Evolutionary conservation across 345 rosid genomes (phyloP).

Genomic region (Eucalyptus tenuipes): DNA sequence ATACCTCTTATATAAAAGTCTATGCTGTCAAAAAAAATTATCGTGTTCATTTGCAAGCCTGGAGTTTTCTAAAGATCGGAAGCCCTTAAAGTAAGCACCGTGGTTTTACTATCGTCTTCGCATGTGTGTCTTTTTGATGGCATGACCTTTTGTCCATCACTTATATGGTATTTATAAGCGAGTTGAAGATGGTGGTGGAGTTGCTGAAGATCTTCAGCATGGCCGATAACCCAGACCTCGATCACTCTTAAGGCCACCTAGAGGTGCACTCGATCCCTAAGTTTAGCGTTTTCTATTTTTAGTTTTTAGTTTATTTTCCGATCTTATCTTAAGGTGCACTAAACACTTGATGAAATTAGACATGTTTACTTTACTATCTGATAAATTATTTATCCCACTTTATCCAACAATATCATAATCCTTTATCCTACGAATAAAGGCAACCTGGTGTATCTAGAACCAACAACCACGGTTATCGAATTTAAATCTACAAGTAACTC

Average conservation of each 20-base stretch:
- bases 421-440: rapidly evolving
- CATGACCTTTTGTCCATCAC: background rate
- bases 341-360: background rate
- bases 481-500: too few relatives aligned
- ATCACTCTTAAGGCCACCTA: too few relatives aligned
- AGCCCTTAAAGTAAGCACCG: background rate
- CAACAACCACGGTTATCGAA: too few relatives aligned
- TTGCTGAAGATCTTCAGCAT: background rate
- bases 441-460: too few relatives aligned
- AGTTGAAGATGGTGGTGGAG: background rate
- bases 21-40: background rate
- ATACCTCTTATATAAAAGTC: background rate
- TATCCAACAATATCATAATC: background rate
- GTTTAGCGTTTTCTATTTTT: background rate
- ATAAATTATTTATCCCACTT: background rate
- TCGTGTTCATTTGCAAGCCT: background rate
- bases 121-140: background rate
- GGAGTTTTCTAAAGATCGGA: background rate
- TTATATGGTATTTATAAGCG: background rate
- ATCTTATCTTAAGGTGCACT: background rate
- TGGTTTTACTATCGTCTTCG: background rate
- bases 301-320: background rate
- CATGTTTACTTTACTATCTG: rapidly evolving
- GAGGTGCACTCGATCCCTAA: background rate
- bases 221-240: background rate